phyloP scores from a whole-genome alignment of 75 land plant genomes.

The Cupressus sempervirens region DNA sequence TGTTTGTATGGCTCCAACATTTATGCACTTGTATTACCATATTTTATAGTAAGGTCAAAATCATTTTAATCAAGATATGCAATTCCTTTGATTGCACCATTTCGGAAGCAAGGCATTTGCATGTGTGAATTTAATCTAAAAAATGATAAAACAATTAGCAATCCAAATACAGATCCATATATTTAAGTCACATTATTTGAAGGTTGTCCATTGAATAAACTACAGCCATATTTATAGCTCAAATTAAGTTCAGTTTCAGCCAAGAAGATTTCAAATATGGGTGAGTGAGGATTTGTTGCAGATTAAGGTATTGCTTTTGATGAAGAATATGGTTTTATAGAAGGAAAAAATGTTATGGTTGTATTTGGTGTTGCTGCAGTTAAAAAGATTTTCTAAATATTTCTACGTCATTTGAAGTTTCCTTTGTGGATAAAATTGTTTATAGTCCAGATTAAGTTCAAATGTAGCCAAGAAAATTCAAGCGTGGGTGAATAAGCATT shows the following conservation, averaged over 20 bases:
- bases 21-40: neutral
- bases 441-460: neutral
- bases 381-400: neutral
- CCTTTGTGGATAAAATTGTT: neutral
- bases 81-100: neutral
- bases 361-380: neutral
- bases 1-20: neutral
- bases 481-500: neutral
- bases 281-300: neutral
- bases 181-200: neutral
- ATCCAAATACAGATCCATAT: neutral
- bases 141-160: neutral
- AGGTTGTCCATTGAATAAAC: no score
- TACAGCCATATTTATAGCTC: neutral
- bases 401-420: neutral
- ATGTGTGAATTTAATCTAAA: neutral
- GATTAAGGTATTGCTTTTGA: neutral
- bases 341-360: neutral
- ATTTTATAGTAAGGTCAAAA: neutral
- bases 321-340: neutral
- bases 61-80: neutral
- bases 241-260: neutral
- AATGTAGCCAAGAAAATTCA: neutral
- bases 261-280: neutral
- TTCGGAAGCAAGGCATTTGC: neutral